Base-by-base conservation (phyloP, 179 eudicot genomes). In the Corrigiola litoralis region DNA sequence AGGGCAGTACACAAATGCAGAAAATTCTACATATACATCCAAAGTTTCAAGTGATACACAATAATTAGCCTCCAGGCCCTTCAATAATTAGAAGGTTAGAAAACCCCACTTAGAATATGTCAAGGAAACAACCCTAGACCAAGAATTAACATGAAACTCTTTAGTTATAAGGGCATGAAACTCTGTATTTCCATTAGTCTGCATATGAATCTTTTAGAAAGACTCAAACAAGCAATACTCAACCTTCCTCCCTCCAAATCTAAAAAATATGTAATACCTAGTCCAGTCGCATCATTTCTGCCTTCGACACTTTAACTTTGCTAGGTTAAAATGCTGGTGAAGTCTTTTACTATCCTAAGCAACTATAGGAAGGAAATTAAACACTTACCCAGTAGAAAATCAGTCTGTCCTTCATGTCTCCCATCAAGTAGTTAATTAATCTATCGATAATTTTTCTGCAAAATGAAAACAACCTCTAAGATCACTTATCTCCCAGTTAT, bases 321-420 rank as follows among this genome's bases (percentile, higher is more conserved):
- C n/a, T n/a, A n/a, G n/a, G n/a, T n/a, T n/a, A n/a, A n/a, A n/a
- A n/a, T n/a, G n/a, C n/a, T n/a, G n/a, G n/a, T n/a, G 58, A 68
- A 34, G 45, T 58, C 29, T 59, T 34, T 16, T 31, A 44, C 44
- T 2, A 13, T 12, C 29, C 32, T 29, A 40, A 17, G 29, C 9
- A 11, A 59, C 21, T 37, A 58, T 21, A 14, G 16, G 41, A 57
- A 63, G 42, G 17, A 45, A 54, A 62, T 67, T 12, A 36, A 16
- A 46, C 44, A 49, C 90, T 70, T 73, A 92, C 98, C 98, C 98
- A 92, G 78, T 86, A 81, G 79, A 92, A 87, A 20, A 81, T 61
- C 75, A 92, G 66, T 69, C 73, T 75, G 62, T 79, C 65, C 68
- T 81, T 85, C 85, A 79, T 65, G 73, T 85, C 92, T 71, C 95